phyloP scores from a whole-genome alignment of 495 filamentous ascomycete species.

The Bombardia bombarda region DNA sequence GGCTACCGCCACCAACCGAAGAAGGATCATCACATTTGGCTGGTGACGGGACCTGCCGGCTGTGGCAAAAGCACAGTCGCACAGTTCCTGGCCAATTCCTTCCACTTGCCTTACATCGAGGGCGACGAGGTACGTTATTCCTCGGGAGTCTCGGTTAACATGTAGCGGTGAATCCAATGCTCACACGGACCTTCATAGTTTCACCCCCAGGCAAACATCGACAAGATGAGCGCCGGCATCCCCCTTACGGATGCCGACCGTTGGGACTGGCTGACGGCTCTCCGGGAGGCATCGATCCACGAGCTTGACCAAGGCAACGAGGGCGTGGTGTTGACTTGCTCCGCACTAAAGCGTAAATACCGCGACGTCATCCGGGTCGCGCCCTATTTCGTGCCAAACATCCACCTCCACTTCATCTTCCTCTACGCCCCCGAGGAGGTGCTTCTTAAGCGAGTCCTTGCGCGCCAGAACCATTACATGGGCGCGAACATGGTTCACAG shows the following conservation, averaged over 20 bases:
- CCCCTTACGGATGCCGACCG: constrained; percentile 92
- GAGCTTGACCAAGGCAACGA: constrained; percentile 49
- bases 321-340: constrained; percentile 93
- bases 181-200: constrained; percentile 52
- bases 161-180: constrained; percentile 7
- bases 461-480: constrained; percentile 87
- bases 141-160: no score
- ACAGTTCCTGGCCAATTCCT: constrained; percentile 59
- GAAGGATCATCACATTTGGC: constrained; percentile 77
- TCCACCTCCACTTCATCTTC: constrained; percentile 89
- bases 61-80: constrained; percentile 96
- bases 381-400: constrained; percentile 63
- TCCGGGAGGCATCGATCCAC: constrained; percentile 72
- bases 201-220: constrained; percentile 75
- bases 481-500: constrained; percentile 94
- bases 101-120: constrained; percentile 80
- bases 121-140: constrained; percentile 78
- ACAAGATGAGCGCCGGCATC: constrained; percentile 84
- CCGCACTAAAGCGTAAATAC: constrained; percentile 93
- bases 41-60: constrained; percentile 94
- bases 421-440: constrained; percentile 67
- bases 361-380: constrained; percentile 93
- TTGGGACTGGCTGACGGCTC: constrained; percentile 93
- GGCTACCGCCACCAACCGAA: constrained; percentile 14
- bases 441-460: constrained; percentile 64